Base-by-base conservation (phyloP, 331 rosid genomes). In the Pyrus hybrid region DNA sequence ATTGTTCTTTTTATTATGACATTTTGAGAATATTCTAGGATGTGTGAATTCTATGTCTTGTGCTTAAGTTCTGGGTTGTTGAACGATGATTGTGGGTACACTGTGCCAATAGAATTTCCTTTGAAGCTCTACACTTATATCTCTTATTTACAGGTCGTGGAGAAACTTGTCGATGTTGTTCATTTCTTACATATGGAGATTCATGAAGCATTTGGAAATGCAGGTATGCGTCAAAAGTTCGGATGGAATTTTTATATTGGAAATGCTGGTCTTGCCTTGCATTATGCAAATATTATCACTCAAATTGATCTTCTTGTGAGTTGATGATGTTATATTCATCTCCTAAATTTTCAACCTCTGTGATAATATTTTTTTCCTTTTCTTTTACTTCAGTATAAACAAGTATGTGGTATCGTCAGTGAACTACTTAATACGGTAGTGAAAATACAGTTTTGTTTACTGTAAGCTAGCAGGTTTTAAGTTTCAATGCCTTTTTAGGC, bases 231-330 rank as follows among this genome's bases (percentile, higher is more conserved):
- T 63, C 30, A 79, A 72, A 74, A 35, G 65, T 76, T 61, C 28
- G 73, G 67, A 67, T 71, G 68, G 43, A 57, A 63, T 70, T 49
- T 76, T 77, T 49, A 63, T 86, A 78, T 70, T 72, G 63, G 61
- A 71, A 67, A 57, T 73, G 93, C 97, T 54, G 99, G 99, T 85
- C 99, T 94, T 57, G 97, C 97, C 43, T 84, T 94, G 91, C 99
- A 94, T 86, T 94, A 90, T 75, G 99, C 99, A 68, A 90, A 88
- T 76, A 87, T 94, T 80, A 86, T 94, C 80, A 77, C 92, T 53
- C 99, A 94, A 88, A 86, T 94, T 51, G 99, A 94, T 78, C 88
- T 97, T 75, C 88, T 94, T 70, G 99, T 94, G 80, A 90, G 99
- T 90, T 64, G 16, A 61, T 67, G 30, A 2, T 26, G 28, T 37